Conservation (phyloP, 2,329 filamentous ascomycete genomes). For the Cephalotrichum gorgonifer region DNA sequence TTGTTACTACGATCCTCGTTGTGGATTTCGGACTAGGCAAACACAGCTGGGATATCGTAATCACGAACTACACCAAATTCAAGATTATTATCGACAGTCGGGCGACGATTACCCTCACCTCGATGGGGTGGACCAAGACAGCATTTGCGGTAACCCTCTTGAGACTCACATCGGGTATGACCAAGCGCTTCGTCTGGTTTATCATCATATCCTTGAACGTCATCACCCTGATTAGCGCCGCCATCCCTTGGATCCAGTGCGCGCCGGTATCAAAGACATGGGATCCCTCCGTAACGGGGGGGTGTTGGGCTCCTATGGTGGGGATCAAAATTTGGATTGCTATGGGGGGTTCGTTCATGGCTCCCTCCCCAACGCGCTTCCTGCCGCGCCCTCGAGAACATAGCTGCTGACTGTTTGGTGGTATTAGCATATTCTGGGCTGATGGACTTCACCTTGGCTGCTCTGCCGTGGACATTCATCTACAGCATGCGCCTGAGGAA, state of each 20-base stretch:
- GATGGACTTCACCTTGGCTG: conserved; percentile 11
- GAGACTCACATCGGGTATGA: conserved; percentile 13
- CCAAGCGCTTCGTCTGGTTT: conserved; percentile 15
- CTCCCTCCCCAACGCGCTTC: neutral
- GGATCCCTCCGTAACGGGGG: conserved; percentile 9
- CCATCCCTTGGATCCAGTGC: conserved; percentile 16
- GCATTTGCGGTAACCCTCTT: conserved; percentile 18
- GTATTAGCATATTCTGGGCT: conserved; percentile 8
- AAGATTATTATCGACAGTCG: neutral
- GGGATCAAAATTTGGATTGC: conserved; percentile 2
- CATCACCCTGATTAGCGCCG: conserved; percentile 9
- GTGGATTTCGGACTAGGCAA: conserved; percentile 9
- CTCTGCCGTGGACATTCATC: conserved; percentile 14
- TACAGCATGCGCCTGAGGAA: conserved; percentile 15
- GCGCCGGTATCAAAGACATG: conserved; percentile 14
- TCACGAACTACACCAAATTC: neutral
- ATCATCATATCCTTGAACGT: conserved; percentile 14
- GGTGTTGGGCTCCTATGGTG: conserved; percentile 11
- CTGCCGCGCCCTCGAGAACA: neutral
- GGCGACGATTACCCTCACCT: conserved; percentile 10
- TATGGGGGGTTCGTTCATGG: neutral
- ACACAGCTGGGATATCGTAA: conserved; percentile 5
- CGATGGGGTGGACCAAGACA: conserved; percentile 16
- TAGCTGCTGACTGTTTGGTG: no score
- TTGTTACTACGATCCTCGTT: neutral